These are phyloP conservation scores for Hymenoscyphus occultus DNA, from an alignment of 2,329 filamentous ascomycete genomes.

Conservation along the genomic window DNA sequence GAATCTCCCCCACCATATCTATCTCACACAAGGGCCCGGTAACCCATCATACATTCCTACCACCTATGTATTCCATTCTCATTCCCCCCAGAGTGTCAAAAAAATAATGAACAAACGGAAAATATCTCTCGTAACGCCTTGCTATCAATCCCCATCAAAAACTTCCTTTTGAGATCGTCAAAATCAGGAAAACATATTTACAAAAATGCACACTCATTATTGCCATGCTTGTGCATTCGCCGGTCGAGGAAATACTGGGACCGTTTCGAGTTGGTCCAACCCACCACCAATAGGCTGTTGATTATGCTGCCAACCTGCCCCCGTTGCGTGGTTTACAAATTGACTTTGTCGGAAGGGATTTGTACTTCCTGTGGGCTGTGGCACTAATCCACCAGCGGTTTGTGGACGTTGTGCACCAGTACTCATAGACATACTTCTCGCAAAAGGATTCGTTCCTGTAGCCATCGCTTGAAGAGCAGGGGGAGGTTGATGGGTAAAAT, in stretches of 20 bases:
- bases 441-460: slow-evolving; percentile 73
- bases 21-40: no score
- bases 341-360: slow-evolving; percentile 93
- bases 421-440: slow-evolving; percentile 44
- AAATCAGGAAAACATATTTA: slow-evolving; percentile 17
- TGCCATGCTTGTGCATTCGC: slow-evolving; percentile 62
- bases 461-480: slow-evolving; percentile 51
- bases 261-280: slow-evolving; percentile 73
- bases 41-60: background rate
- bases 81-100: background rate
- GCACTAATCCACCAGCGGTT: slow-evolving; percentile 50
- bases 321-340: slow-evolving; percentile 86
- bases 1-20: no score
- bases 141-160: slow-evolving; percentile 23
- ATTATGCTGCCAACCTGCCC: slow-evolving; percentile 81
- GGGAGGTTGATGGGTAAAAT: slow-evolving; percentile 42
- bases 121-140: slow-evolving; percentile 33
- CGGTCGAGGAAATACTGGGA: slow-evolving; percentile 83
- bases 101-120: slow-evolving; percentile 9
- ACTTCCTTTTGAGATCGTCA: slow-evolving; percentile 11
- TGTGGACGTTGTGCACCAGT: slow-evolving; percentile 28
- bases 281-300: slow-evolving; percentile 78
- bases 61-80: background rate
- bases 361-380: slow-evolving; percentile 82
- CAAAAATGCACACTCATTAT: slow-evolving; percentile 17